Evolutionary conservation across 2,329 filamentous ascomycete genomes (phyloP).

Genomic region (Ophiostoma sp.): DNA sequence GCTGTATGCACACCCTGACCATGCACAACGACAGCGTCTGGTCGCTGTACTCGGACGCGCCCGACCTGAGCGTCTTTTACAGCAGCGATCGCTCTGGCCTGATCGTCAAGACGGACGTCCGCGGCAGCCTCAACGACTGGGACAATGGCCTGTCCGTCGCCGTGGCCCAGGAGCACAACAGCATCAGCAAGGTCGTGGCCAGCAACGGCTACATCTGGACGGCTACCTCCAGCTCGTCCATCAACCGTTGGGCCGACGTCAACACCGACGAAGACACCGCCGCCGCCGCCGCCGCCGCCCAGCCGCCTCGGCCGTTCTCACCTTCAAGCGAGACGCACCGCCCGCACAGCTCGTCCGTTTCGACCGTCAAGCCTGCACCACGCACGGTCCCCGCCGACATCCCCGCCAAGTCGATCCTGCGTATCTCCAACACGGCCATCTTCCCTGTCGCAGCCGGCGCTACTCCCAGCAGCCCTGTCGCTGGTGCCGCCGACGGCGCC

Average conservation of each 20-base stretch:
- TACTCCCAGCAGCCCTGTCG: conserved; percentile 28
- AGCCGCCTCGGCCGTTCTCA: conserved; percentile 20
- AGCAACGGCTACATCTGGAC: conserved; percentile 84
- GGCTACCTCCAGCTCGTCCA: conserved; percentile 83
- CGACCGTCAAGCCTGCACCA: conserved; percentile 37
- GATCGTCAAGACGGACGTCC: conserved; percentile 93
- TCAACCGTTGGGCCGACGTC: conserved; percentile 87
- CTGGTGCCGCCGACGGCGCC: conserved; percentile 26
- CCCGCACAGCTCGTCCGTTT: conserved; percentile 33
- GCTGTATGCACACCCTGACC: conserved; percentile 96
- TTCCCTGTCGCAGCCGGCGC: conserved; percentile 62
- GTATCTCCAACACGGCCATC: conserved; percentile 78
- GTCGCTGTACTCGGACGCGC: conserved; percentile 89
- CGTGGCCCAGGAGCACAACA: conserved; percentile 88
- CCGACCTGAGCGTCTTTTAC: conserved; percentile 85
- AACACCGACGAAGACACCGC: conserved; percentile 54
- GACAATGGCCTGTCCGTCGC: conserved; percentile 81
- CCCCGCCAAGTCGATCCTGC: conserved; percentile 72
- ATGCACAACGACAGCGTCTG: conserved; percentile 99
- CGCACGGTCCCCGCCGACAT: conserved; percentile 61
- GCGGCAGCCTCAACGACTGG: conserved; percentile 68
- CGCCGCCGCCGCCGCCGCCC: conserved; percentile 1
- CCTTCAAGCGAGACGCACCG: conserved; percentile 23
- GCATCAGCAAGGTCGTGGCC: conserved; percentile 66
- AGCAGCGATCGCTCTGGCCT: conserved; percentile 89